phyloP scores from a whole-genome alignment of 169 alveolate genomes.

The Eimeria acervulina region DNA sequence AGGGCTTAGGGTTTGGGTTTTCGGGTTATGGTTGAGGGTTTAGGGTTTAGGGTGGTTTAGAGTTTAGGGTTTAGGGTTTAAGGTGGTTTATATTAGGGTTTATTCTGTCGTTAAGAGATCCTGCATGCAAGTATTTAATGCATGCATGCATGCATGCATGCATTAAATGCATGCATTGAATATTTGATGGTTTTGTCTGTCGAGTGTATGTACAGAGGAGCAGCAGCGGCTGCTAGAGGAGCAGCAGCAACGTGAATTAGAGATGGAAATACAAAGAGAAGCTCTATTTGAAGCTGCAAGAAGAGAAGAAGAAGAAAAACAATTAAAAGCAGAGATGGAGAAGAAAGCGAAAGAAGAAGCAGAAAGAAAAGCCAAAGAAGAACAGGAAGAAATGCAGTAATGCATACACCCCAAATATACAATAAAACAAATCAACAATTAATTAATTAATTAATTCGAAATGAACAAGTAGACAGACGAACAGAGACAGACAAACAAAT shows the following conservation, averaged over 20 bases:
- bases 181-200: too few relatives aligned
- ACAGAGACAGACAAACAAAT: too few relatives aligned
- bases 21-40: not conserved
- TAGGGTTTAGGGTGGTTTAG: conserved; percentile 41
- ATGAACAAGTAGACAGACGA: too few relatives aligned
- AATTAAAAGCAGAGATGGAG: not conserved
- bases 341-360: not conserved
- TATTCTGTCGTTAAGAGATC: too few relatives aligned
- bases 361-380: conserved; percentile 16
- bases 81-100: too few relatives aligned
- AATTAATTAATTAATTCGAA: not conserved
- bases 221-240: conserved; percentile 49
- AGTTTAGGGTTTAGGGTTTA: conserved; percentile 33
- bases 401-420: too few relatives aligned
- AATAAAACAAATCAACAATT: not conserved
- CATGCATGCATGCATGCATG: too few relatives aligned
- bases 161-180: too few relatives aligned
- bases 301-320: not conserved
- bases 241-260: conserved; percentile 5
- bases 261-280: not conserved
- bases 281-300: not conserved
- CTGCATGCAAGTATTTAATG: too few relatives aligned
- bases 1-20: not conserved
- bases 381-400: not conserved
- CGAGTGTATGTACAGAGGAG: conserved; percentile 1